phyloP scores from a whole-genome alignment of 106 monocot genomes.

The Vanilla planifolia region DNA sequence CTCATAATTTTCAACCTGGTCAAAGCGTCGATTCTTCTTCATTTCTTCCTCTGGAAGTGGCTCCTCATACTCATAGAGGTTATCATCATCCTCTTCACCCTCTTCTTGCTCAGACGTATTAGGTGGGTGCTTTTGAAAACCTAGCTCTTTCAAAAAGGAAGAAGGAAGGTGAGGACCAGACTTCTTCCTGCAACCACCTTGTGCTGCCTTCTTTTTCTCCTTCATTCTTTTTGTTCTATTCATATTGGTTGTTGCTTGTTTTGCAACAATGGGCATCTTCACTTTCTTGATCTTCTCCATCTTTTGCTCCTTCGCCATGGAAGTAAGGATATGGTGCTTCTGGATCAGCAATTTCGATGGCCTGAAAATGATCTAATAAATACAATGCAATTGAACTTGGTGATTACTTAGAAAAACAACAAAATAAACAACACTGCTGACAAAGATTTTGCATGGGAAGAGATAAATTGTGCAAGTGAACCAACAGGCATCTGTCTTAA shows the following conservation, averaged over 20 bases:
- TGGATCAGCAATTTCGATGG: too few species aligned
- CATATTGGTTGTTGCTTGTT: background rate
- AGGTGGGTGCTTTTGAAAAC: conserved; percentile 4
- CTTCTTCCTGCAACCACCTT: background rate
- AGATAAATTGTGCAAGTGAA: too few species aligned
- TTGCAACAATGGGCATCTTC: background rate
- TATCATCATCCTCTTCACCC: conserved; percentile 11
- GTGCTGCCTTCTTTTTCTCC: conserved; percentile 8
- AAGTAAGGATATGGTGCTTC: too few species aligned
- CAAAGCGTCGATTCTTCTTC: conserved; percentile 74
- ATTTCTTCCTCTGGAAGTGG: conserved; percentile 64
- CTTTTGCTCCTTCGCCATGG: background rate
- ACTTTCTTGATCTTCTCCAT: background rate
- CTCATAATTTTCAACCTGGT: conserved; percentile 84
- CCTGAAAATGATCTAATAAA: too few species aligned
- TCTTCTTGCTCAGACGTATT: conserved; percentile 10
- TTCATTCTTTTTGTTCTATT: conserved; percentile 8
- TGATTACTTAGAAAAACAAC: too few species aligned
- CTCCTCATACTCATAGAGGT: conserved; percentile 87
- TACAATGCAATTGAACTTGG: too few species aligned
- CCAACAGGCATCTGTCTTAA: too few species aligned
- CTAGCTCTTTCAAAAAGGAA: conserved; percentile 44
- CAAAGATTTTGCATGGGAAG: too few species aligned
- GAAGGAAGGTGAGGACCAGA: conserved; percentile 66
- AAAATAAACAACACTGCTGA: too few species aligned